A percentile compares a stretch with the other conserved stretches of the same genome.
Evolutionary conservation across 208 protist genomes (phyloP).

Genomic region (Leishmania martiniquensis): DNA sequence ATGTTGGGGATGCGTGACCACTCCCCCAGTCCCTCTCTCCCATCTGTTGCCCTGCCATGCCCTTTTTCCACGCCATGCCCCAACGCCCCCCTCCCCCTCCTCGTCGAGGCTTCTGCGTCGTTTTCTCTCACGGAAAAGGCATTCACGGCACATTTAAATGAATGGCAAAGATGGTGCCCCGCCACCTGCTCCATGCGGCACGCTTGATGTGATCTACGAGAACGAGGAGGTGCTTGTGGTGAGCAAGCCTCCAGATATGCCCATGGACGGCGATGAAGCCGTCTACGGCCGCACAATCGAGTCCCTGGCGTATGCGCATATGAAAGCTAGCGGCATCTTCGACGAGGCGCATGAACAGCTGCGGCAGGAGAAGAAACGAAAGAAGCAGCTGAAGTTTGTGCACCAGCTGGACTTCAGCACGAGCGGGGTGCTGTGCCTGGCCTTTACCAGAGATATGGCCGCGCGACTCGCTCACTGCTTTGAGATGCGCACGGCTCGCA

Average conservation of each 20-base stretch:
- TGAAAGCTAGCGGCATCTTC: slow-evolving; percentile 37
- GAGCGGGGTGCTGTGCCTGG: slow-evolving; percentile 89
- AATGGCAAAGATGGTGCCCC: not conserved
- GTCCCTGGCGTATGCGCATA: slow-evolving; percentile 49
- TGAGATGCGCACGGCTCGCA: slow-evolving; percentile 80
- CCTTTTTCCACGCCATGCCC: not conserved
- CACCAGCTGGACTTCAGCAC: slow-evolving; percentile 94
- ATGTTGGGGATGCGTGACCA: not conserved
- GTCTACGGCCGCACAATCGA: slow-evolving; percentile 47
- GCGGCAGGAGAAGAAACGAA: slow-evolving; percentile 31
- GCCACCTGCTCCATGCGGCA: not conserved
- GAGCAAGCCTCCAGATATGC: slow-evolving; percentile 84
- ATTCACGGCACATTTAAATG: not conserved
- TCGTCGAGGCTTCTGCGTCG: no score
- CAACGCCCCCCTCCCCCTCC: not conserved
- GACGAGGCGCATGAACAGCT: slow-evolving; percentile 33
- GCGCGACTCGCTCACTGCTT: slow-evolving; percentile 83
- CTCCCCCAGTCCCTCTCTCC: not conserved
- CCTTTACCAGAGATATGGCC: slow-evolving; percentile 82
- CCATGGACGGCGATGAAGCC: slow-evolving; percentile 73
- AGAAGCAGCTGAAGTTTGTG: slow-evolving; percentile 86
- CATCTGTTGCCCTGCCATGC: not conserved
- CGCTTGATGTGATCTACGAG: slow-evolving; percentile 50
- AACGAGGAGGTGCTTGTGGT: slow-evolving; percentile 84
- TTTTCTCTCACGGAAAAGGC: not conserved